phyloP scores from a whole-genome alignment of 2,329 filamentous ascomycete species.

The Colletotrichum godetiae region DNA sequence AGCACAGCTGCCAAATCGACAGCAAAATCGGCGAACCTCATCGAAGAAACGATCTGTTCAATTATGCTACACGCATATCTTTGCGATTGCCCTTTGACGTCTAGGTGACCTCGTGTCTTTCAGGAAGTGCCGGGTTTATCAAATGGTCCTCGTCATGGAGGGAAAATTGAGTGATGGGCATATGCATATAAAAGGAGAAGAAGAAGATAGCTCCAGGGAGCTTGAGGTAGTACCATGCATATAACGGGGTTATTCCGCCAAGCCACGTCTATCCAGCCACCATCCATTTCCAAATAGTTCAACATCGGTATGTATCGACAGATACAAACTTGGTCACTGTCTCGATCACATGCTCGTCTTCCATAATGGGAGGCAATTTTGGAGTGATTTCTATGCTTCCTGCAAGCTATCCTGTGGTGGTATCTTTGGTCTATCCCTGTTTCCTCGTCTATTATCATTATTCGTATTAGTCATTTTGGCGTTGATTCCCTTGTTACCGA shows the following conservation, averaged over 20 bases:
- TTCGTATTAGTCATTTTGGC: neutral
- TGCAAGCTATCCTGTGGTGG: neutral
- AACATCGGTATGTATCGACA: neutral
- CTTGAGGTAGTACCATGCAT: neutral
- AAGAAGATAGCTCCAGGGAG: neutral
- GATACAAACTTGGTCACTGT: neutral
- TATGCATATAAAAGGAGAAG: neutral
- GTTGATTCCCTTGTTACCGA: slow-evolving; percentile 34
- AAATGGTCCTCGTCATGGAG: slow-evolving; percentile 34
- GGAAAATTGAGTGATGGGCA: slow-evolving; percentile 15
- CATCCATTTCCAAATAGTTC: neutral
- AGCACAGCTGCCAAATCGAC: slow-evolving; percentile 78
- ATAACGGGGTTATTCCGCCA: neutral
- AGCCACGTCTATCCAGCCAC: neutral
- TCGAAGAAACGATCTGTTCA: slow-evolving; percentile 41
- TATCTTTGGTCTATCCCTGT: neutral
- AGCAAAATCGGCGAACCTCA: slow-evolving; percentile 72
- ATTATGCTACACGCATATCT: slow-evolving; percentile 7
- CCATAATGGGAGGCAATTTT: too few species aligned
- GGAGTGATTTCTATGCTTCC: too few species aligned
- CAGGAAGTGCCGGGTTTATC: neutral
- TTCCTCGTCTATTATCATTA: slow-evolving; percentile 12
- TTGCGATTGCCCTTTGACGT: neutral
- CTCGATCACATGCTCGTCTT: neutral
- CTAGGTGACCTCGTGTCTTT: neutral